Percentiles rank a stretch among this genome's conserved stretches.
These are phyloP conservation scores for Naematelia encephala DNA, from an alignment of 768 basidiomycete genomes.

Conservation along the genomic window DNA sequence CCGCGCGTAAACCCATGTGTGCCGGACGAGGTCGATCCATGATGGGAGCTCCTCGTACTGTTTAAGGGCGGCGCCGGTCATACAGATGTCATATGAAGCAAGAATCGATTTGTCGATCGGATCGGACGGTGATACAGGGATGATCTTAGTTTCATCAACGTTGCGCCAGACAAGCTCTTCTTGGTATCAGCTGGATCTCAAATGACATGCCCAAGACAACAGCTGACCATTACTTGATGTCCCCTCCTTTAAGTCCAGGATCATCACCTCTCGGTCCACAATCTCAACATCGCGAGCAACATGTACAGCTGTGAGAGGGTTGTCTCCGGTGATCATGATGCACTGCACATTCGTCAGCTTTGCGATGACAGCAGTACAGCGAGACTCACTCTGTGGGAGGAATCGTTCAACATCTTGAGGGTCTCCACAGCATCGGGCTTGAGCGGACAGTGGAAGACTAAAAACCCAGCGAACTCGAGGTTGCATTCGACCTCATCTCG, in stretches of 20 bases:
- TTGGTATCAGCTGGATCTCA: not conserved
- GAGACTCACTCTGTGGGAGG: conserved; percentile 80
- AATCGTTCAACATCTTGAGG: conserved; percentile 90
- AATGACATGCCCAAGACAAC: not conserved
- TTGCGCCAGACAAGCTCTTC: conserved; percentile 86
- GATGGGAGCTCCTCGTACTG: conserved; percentile 68
- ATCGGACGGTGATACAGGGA: conserved; percentile 74
- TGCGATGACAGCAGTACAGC: not conserved
- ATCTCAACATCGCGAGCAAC: conserved; percentile 96
- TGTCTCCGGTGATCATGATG: conserved; percentile 99
- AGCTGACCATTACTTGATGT: conserved; percentile 63
- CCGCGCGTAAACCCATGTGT: conserved; percentile 98
- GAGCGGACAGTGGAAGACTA: conserved; percentile 97
- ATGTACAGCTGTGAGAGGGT: conserved; percentile 93
- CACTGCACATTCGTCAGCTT: conserved; percentile 59
- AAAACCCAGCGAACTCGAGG: conserved; percentile 86
- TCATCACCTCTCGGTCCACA: conserved; percentile 88
- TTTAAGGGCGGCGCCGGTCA: conserved; percentile 90
- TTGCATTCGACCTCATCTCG: conserved; percentile 74
- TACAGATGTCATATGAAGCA: conserved; percentile 87
- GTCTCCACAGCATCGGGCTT: conserved; percentile 87
- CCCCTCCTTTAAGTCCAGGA: conserved; percentile 84
- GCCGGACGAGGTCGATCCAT: conserved; percentile 79
- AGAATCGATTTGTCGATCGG: conserved; percentile 76
- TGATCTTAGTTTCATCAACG: conserved; percentile 85